Conservation (phyloP, 192 early-diverging fungal genomes). For the Coemansia sp. region DNA sequence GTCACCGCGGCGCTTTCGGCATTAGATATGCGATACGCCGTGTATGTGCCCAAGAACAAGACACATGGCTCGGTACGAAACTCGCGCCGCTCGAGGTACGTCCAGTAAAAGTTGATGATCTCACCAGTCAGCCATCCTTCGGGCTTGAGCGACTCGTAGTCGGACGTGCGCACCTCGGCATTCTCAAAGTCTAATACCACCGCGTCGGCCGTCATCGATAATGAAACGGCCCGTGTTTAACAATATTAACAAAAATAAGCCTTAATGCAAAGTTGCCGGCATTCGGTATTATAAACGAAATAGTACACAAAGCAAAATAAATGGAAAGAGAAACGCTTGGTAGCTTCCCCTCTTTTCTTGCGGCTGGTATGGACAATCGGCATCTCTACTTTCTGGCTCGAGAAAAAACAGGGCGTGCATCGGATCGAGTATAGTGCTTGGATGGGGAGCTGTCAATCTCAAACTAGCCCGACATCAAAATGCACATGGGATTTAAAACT, state of each 20-base stretch:
- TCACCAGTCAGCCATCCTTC: conserved; percentile 55
- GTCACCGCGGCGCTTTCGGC: conserved; percentile 41
- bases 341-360: neutral
- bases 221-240: neutral
- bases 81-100: conserved; percentile 48
- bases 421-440: conserved; percentile 1
- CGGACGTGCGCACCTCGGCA: conserved; percentile 49
- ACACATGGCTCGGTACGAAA: conserved; percentile 35
- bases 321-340: neutral
- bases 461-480: no score
- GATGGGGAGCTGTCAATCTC: no score
- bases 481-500: neutral
- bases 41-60: conserved; percentile 53
- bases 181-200: conserved; percentile 51
- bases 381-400: neutral
- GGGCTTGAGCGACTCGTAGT: conserved; percentile 51
- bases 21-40: conserved; percentile 54
- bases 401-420: neutral
- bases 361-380: neutral
- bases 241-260: no score
- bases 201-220: conserved; percentile 24
- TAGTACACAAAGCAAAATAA: conserved; percentile 3
- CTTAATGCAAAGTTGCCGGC: neutral
- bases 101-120: conserved; percentile 58
- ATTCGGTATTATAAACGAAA: conserved; percentile 1